Evolutionary conservation across 2,329 filamentous ascomycete genomes (phyloP), one percentile per base, ranked within the genome.

Genomic region (Verticillium klebahnii): DNA sequence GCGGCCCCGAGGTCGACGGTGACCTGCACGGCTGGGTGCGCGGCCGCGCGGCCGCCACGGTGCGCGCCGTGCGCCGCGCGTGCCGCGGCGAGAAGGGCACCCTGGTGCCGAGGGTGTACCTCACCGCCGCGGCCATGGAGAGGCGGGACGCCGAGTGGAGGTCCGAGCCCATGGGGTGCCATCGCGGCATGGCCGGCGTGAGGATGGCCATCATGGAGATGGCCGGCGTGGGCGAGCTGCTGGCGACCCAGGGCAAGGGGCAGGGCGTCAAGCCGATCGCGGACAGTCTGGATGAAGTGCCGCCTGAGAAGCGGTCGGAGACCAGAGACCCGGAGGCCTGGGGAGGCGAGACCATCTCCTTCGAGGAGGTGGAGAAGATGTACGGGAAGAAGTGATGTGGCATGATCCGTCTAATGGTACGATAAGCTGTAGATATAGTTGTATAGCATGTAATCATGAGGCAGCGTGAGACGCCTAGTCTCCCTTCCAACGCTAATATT

Each of bases 131-230:
- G 11, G 74, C 73, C 11, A 77, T 78, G 69, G 68, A 68, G 15
- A 60, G 67, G 14, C 66, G 70, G 4, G 67, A 68, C 11, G 72
- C 68, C 40, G 56, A 74, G 15, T 73, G 67, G 58, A 64, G 36
- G 39, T 32, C 25, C 7, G 59, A 65, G 5, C 54, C 50, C 17
- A 58, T 50, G 45, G 57, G 72, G 7, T 73, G 72, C 25, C 72
- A 71, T 11, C 76, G 71, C 5, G 78, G 78, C 5, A 71, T 80
- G 60, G 76, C 75, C 2, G 77, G 75, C 8, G 76, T 75, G 32
- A 69, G 77, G 59, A 66, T 71, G 25, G 77, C 75, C 12, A 73
- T 79, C 9, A 57, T 80, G 32, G 74, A 77, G 56, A 74, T 80
- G 70, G 76, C 76, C 1, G 78, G 77, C 4, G 72, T 77, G 6